phyloP scores from a whole-genome alignment of 352 stramenopile species.

The Pythium oligandrum region DNA sequence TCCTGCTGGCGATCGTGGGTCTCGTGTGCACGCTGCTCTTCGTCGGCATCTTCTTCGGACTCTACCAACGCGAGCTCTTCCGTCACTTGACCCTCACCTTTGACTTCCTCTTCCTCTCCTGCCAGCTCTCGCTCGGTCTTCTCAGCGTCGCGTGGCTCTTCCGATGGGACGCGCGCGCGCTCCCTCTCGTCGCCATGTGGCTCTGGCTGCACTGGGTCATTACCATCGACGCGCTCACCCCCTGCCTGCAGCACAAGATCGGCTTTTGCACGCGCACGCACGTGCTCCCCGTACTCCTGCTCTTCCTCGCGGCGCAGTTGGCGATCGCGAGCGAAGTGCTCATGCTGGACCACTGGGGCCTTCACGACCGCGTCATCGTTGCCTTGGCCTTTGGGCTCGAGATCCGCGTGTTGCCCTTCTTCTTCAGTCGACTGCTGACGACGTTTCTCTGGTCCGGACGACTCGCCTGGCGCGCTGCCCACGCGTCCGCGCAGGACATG shows the following conservation, averaged over 20 bases:
- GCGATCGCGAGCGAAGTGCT: not conserved
- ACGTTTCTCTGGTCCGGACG: not conserved
- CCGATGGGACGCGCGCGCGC: conserved; percentile 8
- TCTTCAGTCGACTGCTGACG: not conserved
- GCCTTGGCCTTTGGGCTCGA: too few species aligned
- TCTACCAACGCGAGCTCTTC: conserved; percentile 3
- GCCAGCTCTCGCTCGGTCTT: conserved; percentile 10
- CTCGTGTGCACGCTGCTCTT: conserved; percentile 11
- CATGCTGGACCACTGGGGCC: not conserved
- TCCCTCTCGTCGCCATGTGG: conserved; percentile 13
- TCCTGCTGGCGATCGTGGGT: not conserved
- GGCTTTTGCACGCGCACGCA: conserved; percentile 11
- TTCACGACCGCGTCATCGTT: not conserved
- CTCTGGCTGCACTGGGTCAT: conserved; percentile 22
- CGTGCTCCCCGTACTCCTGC: not conserved
- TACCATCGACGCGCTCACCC: conserved; percentile 12
- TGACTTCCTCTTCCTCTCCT: conserved; percentile 15
- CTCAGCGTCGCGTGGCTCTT: conserved; percentile 8
- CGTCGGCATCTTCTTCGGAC: not conserved
- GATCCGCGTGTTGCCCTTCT: not conserved
- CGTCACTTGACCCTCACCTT: conserved; percentile 7
- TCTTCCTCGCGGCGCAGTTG: conserved; percentile 2
- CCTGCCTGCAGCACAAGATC: conserved; percentile 10
- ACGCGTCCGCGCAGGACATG: too few species aligned
- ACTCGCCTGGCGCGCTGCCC: too few species aligned